Percentiles rank a stretch among this genome's conserved stretches.
phyloP scores from a whole-genome alignment of 2,329 filamentous ascomycete species.

The Seiridium unicorne region DNA sequence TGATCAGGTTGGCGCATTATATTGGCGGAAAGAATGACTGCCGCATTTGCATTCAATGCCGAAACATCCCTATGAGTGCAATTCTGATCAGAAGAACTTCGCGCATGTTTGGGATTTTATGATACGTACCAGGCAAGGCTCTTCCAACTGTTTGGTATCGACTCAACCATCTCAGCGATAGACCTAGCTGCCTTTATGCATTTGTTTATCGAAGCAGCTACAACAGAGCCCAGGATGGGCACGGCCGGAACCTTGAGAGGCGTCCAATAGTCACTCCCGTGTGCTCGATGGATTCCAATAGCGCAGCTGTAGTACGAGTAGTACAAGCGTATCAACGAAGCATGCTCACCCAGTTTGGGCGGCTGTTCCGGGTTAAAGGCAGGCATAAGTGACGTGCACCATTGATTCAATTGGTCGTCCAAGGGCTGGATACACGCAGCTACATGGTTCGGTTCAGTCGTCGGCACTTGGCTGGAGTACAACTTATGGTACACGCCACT shows the following conservation, averaged over 20 bases:
- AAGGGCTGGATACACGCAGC: not conserved
- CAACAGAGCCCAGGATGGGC: not conserved
- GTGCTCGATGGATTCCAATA: not conserved
- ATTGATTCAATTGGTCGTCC: not conserved
- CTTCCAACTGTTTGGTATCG: not conserved
- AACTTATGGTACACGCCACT: not conserved
- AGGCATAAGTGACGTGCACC: not conserved
- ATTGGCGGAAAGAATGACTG: not conserved
- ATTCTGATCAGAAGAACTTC: not conserved
- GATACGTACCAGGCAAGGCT: not conserved
- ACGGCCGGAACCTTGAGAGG: not conserved
- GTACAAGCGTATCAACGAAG: not conserved
- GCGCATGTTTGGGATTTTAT: not conserved
- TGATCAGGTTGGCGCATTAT: not conserved
- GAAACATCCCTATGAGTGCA: not conserved
- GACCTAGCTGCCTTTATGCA: not conserved
- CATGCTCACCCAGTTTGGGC: not conserved
- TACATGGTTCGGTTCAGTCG: not conserved
- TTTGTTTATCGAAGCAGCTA: not conserved
- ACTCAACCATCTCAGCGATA: not conserved
- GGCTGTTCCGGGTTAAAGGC: not conserved
- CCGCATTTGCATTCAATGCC: not conserved
- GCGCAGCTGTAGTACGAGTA: slow-evolving; percentile 3
- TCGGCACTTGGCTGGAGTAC: not conserved
- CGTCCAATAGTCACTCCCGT: not conserved